Conservation (phyloP, 2,329 filamentous ascomycete species). For the Fusarium agapanthi region DNA sequence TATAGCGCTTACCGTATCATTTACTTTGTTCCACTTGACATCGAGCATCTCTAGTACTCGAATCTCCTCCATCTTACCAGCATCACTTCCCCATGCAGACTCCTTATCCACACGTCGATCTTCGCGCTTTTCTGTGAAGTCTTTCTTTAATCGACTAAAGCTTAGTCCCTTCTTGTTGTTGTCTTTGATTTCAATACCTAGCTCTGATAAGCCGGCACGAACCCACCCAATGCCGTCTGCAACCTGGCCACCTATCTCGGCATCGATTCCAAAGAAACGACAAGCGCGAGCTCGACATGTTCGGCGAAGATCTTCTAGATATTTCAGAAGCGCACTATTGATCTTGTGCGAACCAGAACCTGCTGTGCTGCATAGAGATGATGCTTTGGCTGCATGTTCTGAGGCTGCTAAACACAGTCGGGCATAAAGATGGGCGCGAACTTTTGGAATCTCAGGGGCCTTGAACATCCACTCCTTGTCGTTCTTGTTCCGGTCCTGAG, state of each 20-base stretch:
- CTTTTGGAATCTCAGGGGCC: constrained; percentile 85
- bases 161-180: constrained; percentile 63
- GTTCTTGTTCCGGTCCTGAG: constrained; percentile 81
- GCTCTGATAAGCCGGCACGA: constrained; percentile 76
- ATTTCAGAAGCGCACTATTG: constrained; percentile 73
- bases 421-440: constrained; percentile 87
- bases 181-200: constrained; percentile 69
- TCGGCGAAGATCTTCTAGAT: constrained; percentile 77
- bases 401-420: constrained; percentile 86
- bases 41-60: constrained; percentile 88
- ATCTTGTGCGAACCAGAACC: constrained; percentile 58
- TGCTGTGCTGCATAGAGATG: constrained; percentile 57
- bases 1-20: constrained; percentile 76
- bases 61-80: constrained; percentile 83
- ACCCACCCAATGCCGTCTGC: constrained; percentile 91
- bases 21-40: constrained; percentile 89
- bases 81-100: constrained; percentile 80
- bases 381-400: constrained; percentile 83
- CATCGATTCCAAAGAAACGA: constrained; percentile 89
- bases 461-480: constrained; percentile 98
- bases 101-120: constrained; percentile 81
- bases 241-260: constrained; percentile 81
- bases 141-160: constrained; percentile 74
- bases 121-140: constrained; percentile 79
- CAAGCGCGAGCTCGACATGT: constrained; percentile 86